These are phyloP conservation scores for Daphne laureola DNA, from an alignment of 441 rosid genomes.

Conservation along the genomic window DNA sequence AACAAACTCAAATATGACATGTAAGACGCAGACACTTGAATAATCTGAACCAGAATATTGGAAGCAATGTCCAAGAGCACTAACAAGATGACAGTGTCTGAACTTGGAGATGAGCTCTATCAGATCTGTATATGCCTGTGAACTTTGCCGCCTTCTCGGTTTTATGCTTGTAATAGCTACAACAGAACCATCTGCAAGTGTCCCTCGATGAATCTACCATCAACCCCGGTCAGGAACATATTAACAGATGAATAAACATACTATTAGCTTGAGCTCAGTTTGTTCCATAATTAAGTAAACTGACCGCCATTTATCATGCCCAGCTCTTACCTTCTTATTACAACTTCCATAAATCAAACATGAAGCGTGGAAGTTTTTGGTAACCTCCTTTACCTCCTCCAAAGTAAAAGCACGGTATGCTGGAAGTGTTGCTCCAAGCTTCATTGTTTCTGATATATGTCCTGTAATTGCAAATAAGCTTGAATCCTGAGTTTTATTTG, in stretches of 20 bases:
- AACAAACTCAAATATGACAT: constrained; percentile 40
- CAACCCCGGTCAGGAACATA: neutral
- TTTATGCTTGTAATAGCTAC: constrained; percentile 35
- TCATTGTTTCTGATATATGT: constrained; percentile 55
- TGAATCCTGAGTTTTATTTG: no score
- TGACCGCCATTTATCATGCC: no score
- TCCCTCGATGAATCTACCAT: constrained; percentile 41
- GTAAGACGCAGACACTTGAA: constrained; percentile 27
- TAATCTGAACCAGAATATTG: constrained; percentile 25
- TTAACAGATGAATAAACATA: neutral
- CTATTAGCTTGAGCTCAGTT: no score
- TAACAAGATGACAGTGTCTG: constrained; percentile 43
- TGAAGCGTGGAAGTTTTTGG: constrained; percentile 32
- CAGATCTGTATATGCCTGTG: constrained; percentile 27
- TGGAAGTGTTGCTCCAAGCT: constrained; percentile 51
- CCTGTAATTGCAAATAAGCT: constrained; percentile 28
- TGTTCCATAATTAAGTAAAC: no score
- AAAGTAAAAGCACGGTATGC: constrained; percentile 41
- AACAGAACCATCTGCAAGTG: constrained; percentile 28
- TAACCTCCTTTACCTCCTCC: constrained; percentile 57
- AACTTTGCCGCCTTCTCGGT: constrained; percentile 28
- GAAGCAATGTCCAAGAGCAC: constrained; percentile 62
- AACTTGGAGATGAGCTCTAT: constrained; percentile 52
- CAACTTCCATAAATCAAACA: constrained; percentile 24
- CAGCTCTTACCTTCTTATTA: constrained; percentile 24